These are phyloP conservation scores for Physcomitrellopsis africana DNA, from an alignment of 225 moss, liverwort and hornwort species.

Conservation along the genomic window DNA sequence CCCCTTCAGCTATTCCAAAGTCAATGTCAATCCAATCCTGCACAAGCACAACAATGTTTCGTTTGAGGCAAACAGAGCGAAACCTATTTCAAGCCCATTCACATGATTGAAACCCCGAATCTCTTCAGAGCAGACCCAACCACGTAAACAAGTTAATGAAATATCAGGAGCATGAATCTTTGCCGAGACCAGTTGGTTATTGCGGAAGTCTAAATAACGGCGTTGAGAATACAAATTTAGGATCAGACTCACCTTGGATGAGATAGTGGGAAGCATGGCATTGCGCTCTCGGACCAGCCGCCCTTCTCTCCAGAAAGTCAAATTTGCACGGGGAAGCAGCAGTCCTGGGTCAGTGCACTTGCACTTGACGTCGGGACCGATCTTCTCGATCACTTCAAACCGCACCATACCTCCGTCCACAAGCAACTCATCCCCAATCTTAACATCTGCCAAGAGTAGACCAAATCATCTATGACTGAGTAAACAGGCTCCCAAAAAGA, in stretches of 20 bases:
- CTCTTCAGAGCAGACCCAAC: neutral
- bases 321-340: slow-evolving; percentile 90
- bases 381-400: slow-evolving; percentile 88
- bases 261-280: slow-evolving; percentile 96
- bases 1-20: slow-evolving; percentile 90
- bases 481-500: neutral
- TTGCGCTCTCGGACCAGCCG: slow-evolving; percentile 88
- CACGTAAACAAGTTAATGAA: neutral
- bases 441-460: slow-evolving; percentile 56
- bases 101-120: neutral
- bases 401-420: slow-evolving; percentile 99
- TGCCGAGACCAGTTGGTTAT: too few species aligned
- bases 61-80: neutral
- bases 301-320: slow-evolving; percentile 96
- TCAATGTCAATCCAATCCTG: slow-evolving; percentile 99
- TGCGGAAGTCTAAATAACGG: neutral
- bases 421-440: slow-evolving; percentile 85
- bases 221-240: neutral
- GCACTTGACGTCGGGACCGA: slow-evolving; percentile 96
- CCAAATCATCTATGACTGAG: too few species aligned
- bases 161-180: neutral
- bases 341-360: slow-evolving; percentile 88
- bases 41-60: slow-evolving; percentile 19
- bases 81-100: neutral
- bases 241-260: slow-evolving; percentile 72